Conservation (phyloP, 2,329 filamentous ascomycete genomes). For the Calonectria fujianensis region DNA sequence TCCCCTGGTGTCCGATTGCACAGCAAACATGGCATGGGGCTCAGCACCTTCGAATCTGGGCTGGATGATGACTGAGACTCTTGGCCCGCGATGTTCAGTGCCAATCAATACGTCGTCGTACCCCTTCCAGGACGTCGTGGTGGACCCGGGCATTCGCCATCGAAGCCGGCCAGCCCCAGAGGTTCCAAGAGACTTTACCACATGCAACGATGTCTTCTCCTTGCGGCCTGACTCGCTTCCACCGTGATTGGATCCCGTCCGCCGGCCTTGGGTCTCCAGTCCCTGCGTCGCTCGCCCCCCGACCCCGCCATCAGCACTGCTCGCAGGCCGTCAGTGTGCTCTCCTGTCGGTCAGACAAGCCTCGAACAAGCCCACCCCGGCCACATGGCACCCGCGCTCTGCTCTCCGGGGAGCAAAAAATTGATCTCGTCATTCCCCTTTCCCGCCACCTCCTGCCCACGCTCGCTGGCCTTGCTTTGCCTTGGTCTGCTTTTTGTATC, state of each 20-base stretch:
- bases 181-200: constrained; percentile 49
- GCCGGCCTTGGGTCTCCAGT: constrained; percentile 50
- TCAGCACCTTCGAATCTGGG: constrained; percentile 27
- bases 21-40: constrained; percentile 26
- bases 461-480: constrained; percentile 30
- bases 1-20: constrained; percentile 15
- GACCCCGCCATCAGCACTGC: constrained; percentile 53
- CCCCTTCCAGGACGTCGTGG: constrained; percentile 43
- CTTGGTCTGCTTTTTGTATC: constrained; percentile 35
- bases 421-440: constrained; percentile 58
- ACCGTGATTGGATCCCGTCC: constrained; percentile 52
- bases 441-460: constrained; percentile 35
- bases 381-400: constrained; percentile 51
- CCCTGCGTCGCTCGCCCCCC: constrained; percentile 50
- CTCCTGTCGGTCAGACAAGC: constrained; percentile 50
- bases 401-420: constrained; percentile 52
- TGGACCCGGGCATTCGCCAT: constrained; percentile 53
- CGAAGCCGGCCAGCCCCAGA: constrained; percentile 42
- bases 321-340: constrained; percentile 35
- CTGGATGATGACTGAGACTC: constrained; percentile 29
- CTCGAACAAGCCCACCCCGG: constrained; percentile 54
- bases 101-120: constrained; percentile 49
- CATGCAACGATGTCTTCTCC: constrained; percentile 48
- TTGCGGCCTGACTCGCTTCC: constrained; percentile 55
- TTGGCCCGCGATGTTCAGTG: constrained; percentile 33